Evolutionary conservation across 1,284 basidiomycete genomes (phyloP), one percentile per base, ranked within the genome.

Genomic region (Cutaneotrichosporon sp.): DNA sequence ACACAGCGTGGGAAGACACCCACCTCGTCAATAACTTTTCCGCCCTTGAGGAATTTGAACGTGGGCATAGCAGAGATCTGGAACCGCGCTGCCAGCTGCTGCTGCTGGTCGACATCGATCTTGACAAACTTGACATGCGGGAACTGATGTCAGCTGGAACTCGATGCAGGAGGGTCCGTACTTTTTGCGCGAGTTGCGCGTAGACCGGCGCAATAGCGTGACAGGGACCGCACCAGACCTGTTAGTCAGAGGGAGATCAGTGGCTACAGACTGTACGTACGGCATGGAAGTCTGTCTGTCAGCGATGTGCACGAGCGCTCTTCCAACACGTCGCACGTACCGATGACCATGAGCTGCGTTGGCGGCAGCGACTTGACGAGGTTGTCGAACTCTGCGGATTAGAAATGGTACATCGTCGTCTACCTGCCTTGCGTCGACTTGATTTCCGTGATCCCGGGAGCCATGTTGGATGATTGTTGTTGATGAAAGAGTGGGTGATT

Each of bases 31-130:
- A 76, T 60, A 51, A 72, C 68, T 26, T 62, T 43, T 4, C 75
- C 75, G 35, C 67, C 75, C 61, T 77, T 78, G 57, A 78, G 49
- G 50, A 77, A 75, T 56, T 76, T 71, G 66, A 78, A 78, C 4
- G 77, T 78, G 3, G 77, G 77, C 76, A 78, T 78, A 14, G 77
- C 77, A 5, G 64, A 52, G 31, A 78, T 65, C 16, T 60, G 48
- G 65, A 72, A 78, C 34, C 74, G 59, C 35, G 63, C 63, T 16
- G 77, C 75, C 19, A 77, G 66, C 25, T 65, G 60, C 17, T 57
- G 55, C n/a, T 74, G 67, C 46, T 65, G 62, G 61, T 78, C 77
- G 35, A 77, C 76, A 48, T 78, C 77, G 49, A 78, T 67, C 65
- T 77, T 78, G 46, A 70, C 62, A 46, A 72, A 72, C 58, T 68